Conservation (phyloP, 2,329 filamentous ascomycete genomes). For the Colletotrichum sojae region DNA sequence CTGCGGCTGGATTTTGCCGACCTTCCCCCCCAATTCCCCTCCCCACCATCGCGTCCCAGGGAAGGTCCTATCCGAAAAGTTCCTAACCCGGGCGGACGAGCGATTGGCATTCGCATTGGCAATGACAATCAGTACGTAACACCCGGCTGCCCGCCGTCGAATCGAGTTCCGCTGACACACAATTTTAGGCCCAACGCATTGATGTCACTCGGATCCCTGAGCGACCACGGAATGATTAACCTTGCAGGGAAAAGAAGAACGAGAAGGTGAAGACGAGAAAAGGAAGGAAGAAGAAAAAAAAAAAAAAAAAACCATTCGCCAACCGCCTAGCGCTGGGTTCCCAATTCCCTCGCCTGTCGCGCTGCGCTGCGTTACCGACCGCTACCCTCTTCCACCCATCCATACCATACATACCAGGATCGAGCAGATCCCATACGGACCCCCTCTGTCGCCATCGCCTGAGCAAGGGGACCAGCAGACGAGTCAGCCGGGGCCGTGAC, state of each 20-base stretch:
- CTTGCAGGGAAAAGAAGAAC: slow-evolving; percentile 4
- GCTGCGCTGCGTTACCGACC: not conserved
- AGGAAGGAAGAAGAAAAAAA: not conserved
- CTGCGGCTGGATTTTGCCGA: slow-evolving; percentile 34
- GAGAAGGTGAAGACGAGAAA: too few species aligned
- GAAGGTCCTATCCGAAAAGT: not conserved
- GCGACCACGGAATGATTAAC: slow-evolving; percentile 22
- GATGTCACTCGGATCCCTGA: slow-evolving; percentile 29
- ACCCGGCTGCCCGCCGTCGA: slow-evolving; percentile 18
- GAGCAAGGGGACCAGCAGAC: slow-evolving; percentile 10
- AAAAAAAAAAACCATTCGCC: slow-evolving; percentile 31
- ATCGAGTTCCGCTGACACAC: slow-evolving; percentile 40
- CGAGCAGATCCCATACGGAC: slow-evolving; percentile 8
- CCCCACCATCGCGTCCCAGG: not conserved
- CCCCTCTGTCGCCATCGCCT: slow-evolving; percentile 23
- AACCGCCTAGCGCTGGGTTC: slow-evolving; percentile 10
- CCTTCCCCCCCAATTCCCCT: not conserved
- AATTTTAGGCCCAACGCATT: slow-evolving; percentile 28
- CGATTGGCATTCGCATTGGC: not conserved
- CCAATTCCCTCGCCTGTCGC: not conserved
- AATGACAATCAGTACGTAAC: slow-evolving; percentile 34
- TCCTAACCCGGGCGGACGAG: slow-evolving; percentile 10
- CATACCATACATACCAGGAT: not conserved
- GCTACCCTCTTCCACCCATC: not conserved
- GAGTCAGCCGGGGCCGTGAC: slow-evolving; percentile 33